Conservation (phyloP, 345 rosid genomes). For the Odontarrhena argentea region DNA sequence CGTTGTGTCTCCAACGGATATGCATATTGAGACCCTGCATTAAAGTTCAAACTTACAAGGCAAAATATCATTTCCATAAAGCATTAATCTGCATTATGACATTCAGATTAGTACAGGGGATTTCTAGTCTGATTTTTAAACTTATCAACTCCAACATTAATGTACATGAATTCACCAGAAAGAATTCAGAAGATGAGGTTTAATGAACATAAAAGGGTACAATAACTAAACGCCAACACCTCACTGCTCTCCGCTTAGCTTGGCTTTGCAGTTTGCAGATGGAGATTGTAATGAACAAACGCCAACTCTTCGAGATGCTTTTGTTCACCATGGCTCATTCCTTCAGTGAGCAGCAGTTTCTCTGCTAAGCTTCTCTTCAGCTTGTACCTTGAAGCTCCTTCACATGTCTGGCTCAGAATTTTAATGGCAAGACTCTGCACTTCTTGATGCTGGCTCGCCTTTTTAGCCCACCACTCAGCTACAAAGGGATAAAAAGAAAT, state of each 20-base stretch:
- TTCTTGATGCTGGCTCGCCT: constrained; percentile 52
- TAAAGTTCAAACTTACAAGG: too few relatives aligned
- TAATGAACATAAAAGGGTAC: too few relatives aligned
- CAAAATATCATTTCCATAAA: too few relatives aligned
- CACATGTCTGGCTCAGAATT: constrained; percentile 33
- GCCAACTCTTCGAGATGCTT: constrained; percentile 38
- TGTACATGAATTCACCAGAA: background rate
- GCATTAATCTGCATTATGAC: too few relatives aligned
- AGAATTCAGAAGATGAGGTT: too few relatives aligned
- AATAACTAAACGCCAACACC: background rate
- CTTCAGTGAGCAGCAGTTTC: constrained; percentile 39
- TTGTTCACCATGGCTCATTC: constrained; percentile 35
- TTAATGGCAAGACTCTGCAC: constrained; percentile 53
- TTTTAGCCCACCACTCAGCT: constrained; percentile 62
- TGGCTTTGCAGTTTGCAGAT: constrained; percentile 40
- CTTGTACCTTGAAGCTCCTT: constrained; percentile 52
- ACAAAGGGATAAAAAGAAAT: constrained; percentile 20
- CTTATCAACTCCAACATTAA: too few relatives aligned
- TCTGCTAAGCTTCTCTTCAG: constrained; percentile 53
- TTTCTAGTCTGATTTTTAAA: too few relatives aligned
- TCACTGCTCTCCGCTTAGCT: constrained; percentile 6
- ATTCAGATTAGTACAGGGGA: background rate
- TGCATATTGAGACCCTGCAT: too few relatives aligned
- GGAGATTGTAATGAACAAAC: constrained; percentile 54
- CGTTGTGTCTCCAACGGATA: too few relatives aligned